Percentiles rank a stretch among this genome's conserved stretches.
Evolutionary conservation across 768 basidiomycete species (phyloP).

Genomic region (Suillus variegatus): DNA sequence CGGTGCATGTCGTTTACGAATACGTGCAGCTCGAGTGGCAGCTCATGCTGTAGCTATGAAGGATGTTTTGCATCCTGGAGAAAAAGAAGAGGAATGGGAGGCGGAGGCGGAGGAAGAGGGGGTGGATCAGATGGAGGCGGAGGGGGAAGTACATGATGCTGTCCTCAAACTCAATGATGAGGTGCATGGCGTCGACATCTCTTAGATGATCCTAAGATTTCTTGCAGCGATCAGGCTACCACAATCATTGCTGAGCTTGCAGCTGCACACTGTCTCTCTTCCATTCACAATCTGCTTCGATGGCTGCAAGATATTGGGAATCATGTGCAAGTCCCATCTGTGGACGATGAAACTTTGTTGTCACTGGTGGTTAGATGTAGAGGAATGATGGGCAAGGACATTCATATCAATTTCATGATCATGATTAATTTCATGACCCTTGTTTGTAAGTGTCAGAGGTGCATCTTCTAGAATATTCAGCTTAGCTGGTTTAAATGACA

Average conservation of each 20-base stretch:
- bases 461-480: neutral
- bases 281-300: neutral
- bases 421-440: neutral
- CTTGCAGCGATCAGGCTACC: too few species aligned
- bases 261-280: neutral
- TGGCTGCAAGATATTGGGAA: neutral
- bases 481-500: neutral
- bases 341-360: neutral
- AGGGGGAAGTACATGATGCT: too few species aligned
- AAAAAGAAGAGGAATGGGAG: too few species aligned
- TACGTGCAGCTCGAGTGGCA: too few species aligned
- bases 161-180: too few species aligned
- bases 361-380: neutral
- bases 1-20: too few species aligned
- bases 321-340: neutral
- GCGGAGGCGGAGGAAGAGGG: too few species aligned
- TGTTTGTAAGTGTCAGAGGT: neutral
- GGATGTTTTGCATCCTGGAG: too few species aligned
- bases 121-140: too few species aligned
- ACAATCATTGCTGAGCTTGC: neutral
- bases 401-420: neutral
- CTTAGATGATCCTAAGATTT: too few species aligned
- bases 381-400: neutral
- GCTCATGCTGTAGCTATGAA: too few species aligned
- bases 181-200: too few species aligned